Evolutionary conservation across 495 filamentous ascomycete genomes (phyloP).

Genomic region (Tuber melanosporum): DNA sequence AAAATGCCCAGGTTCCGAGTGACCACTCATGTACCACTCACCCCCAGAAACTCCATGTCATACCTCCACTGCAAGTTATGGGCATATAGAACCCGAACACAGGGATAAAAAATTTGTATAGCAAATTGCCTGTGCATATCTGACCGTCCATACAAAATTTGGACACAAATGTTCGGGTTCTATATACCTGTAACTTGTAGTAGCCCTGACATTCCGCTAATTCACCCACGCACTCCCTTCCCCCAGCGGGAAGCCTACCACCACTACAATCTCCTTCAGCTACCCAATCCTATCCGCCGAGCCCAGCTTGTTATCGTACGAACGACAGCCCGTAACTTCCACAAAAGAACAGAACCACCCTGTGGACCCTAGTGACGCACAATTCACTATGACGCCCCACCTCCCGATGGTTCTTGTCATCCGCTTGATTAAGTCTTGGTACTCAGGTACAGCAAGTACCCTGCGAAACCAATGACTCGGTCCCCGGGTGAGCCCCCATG

Average conservation of each 20-base stretch:
- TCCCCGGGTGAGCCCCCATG: slow-evolving; percentile 52
- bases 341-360: slow-evolving; percentile 60
- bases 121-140: too few species aligned
- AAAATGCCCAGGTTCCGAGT: neutral
- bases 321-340: slow-evolving; percentile 56
- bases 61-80: slow-evolving; percentile 49
- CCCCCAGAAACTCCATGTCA: slow-evolving; percentile 7
- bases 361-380: slow-evolving; percentile 56
- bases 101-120: too few species aligned
- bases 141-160: too few species aligned
- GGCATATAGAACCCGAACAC: too few species aligned
- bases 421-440: slow-evolving; percentile 68
- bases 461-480: slow-evolving; percentile 48
- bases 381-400: slow-evolving; percentile 59
- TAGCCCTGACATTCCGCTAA: too few species aligned
- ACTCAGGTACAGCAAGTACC: slow-evolving; percentile 56
- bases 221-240: too few species aligned
- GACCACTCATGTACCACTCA: neutral
- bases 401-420: slow-evolving; percentile 56
- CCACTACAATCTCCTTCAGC: slow-evolving; percentile 58
- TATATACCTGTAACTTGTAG: too few species aligned
- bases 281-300: slow-evolving; percentile 54
- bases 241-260: slow-evolving; percentile 46
- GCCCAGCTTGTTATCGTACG: slow-evolving; percentile 50
- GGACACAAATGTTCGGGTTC: too few species aligned